Evolutionary conservation across 1,284 basidiomycete genomes (phyloP).

Genomic region (Stygiomarasmius scandens): DNA sequence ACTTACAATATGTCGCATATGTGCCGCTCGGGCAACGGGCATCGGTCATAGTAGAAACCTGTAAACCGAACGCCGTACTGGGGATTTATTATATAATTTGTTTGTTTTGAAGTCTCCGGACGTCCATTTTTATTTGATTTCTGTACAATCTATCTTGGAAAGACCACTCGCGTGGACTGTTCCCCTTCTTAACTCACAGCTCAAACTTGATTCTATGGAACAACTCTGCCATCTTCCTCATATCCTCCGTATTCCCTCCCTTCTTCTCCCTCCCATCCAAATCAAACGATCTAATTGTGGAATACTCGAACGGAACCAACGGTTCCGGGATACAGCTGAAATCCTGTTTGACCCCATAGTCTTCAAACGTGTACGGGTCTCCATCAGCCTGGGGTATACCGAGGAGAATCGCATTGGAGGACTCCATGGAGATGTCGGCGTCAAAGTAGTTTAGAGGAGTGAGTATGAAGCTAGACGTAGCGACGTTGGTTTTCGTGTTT

Average conservation of each 20-base stretch:
- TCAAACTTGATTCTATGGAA: no score
- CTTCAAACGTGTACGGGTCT: slow-evolving; percentile 46
- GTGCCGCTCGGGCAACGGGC: no score
- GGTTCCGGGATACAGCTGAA: slow-evolving; percentile 46
- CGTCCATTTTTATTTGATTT: no score
- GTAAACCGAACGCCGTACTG: no score
- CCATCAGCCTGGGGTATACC: slow-evolving; percentile 32
- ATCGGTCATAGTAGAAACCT: no score
- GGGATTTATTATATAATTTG: no score
- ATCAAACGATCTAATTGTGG: slow-evolving; percentile 35
- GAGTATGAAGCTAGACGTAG: slow-evolving; percentile 59
- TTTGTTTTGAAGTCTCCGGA: no score
- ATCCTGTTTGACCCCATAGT: slow-evolving; percentile 53
- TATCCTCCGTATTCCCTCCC: slow-evolving; percentile 18
- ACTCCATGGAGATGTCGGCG: slow-evolving; percentile 59
- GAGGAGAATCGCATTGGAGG: slow-evolving; percentile 56
- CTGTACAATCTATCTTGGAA: no score
- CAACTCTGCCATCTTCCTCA: no score
- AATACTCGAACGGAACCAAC: slow-evolving; percentile 48
- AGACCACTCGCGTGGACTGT: no score
- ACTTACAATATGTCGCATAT: no score
- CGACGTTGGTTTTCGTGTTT: slow-evolving; percentile 62
- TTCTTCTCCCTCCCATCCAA: slow-evolving; percentile 38
- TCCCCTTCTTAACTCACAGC: no score
- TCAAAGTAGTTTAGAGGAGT: slow-evolving; percentile 70